phyloP scores from a whole-genome alignment of 805 yeast species.

The Starmerella bombicola region DNA sequence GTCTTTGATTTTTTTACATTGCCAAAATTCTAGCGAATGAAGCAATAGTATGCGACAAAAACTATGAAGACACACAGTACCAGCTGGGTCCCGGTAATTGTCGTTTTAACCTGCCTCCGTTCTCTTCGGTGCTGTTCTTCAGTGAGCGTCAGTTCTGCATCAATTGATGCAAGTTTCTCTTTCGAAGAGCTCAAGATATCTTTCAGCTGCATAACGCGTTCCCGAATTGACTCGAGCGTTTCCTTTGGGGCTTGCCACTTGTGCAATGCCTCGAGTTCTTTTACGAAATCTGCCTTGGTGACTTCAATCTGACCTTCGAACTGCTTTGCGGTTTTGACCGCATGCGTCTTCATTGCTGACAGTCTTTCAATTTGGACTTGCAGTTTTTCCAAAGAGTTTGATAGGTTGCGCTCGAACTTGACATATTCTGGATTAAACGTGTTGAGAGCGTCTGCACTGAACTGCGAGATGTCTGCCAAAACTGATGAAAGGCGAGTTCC shows the following conservation, averaged over 20 bases:
- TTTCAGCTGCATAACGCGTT: slow-evolving; percentile 20
- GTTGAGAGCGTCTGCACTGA: slow-evolving; percentile 39
- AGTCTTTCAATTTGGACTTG: slow-evolving; percentile 22
- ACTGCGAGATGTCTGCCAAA: slow-evolving; percentile 48
- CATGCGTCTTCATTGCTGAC: slow-evolving; percentile 19
- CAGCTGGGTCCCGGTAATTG: not conserved
- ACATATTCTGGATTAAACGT: slow-evolving; percentile 37
- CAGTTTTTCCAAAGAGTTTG: slow-evolving; percentile 19
- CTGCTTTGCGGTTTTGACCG: slow-evolving; percentile 15
- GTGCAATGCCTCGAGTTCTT: slow-evolving; percentile 20
- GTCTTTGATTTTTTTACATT: too few species aligned
- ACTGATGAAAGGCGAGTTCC: slow-evolving; percentile 14
- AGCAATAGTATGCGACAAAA: not conserved
- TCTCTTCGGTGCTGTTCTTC: slow-evolving; percentile 18
- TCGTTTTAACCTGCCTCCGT: not conserved
- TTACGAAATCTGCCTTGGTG: slow-evolving; percentile 19
- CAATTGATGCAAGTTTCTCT: slow-evolving; percentile 21
- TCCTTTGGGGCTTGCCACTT: slow-evolving; percentile 21
- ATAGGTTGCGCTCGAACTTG: slow-evolving; percentile 18
- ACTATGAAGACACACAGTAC: not conserved
- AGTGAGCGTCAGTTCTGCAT: slow-evolving; percentile 18
- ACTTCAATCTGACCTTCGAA: slow-evolving; percentile 19
- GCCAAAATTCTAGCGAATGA: not conserved
- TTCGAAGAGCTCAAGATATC: slow-evolving; percentile 21
- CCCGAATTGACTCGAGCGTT: slow-evolving; percentile 21